These are phyloP conservation scores for Rhodotorula sp. DNA, from an alignment of 1,284 basidiomycete species.

Conservation along the genomic window DNA sequence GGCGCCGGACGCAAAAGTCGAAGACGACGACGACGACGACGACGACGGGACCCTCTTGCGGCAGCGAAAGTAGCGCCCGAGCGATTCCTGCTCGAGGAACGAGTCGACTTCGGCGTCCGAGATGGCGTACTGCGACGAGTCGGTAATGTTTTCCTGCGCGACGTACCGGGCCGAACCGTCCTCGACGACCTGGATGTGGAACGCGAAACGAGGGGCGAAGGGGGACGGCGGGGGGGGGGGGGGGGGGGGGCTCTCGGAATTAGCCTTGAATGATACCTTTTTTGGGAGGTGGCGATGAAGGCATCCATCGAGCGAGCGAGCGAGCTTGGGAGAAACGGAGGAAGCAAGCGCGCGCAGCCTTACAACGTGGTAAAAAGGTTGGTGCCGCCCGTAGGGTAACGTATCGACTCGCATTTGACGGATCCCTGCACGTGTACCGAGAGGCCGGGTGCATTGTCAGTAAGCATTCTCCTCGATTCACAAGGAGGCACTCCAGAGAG, in stretches of 20 bases:
- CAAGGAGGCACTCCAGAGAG: background rate
- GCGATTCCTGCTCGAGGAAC: background rate
- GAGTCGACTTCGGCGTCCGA: background rate
- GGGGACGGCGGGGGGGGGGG: background rate
- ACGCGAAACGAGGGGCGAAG: too few relatives aligned
- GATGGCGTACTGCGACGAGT: background rate
- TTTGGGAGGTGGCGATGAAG: too few relatives aligned
- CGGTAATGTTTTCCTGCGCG: conserved; percentile 35
- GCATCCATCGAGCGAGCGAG: too few relatives aligned
- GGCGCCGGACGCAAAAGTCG: too few relatives aligned
- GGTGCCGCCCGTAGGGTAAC: conserved; percentile 21
- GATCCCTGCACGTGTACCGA: background rate
- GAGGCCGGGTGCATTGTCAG: background rate
- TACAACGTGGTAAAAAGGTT: conserved; percentile 39
- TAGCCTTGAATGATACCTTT: too few relatives aligned
- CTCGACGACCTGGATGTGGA: conserved; percentile 2
- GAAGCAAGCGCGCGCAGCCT: too few relatives aligned
- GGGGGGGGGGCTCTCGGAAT: background rate
- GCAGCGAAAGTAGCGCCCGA: conserved; percentile 34
- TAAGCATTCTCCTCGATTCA: background rate
- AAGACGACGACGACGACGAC: too few relatives aligned
- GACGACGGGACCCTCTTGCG: background rate
- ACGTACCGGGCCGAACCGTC: conserved; percentile 32
- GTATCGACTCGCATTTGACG: conserved; percentile 30
- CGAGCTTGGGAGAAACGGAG: too few relatives aligned